Evolutionary conservation across 352 stramenopile species (phyloP).

Genomic region (Peronospora tabacina): DNA sequence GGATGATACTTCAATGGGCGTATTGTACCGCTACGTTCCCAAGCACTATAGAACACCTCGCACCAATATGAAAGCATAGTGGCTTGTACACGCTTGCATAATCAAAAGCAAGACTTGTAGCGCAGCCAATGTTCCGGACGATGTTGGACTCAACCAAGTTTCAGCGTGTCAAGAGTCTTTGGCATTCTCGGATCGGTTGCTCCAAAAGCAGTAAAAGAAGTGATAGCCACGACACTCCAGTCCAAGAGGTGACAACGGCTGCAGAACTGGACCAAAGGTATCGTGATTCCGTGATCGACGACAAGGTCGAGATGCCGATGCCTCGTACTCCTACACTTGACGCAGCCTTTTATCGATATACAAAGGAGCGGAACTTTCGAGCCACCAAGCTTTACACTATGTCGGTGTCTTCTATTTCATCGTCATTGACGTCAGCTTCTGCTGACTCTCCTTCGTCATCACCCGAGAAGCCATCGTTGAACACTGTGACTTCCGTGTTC

Average conservation of each 20-base stretch:
- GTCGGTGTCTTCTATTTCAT: constrained; percentile 15
- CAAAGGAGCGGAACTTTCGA: constrained; percentile 3
- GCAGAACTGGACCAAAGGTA: no score
- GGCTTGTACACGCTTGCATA: background rate
- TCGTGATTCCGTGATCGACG: no score
- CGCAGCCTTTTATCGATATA: constrained; percentile 11
- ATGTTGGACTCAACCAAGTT: constrained; percentile 21
- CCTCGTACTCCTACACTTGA: constrained; percentile 34
- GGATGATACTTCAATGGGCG: constrained; percentile 2
- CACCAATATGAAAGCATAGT: background rate
- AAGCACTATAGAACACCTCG: constrained; percentile 4
- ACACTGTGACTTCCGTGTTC: constrained; percentile 31
- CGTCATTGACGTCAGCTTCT: constrained; percentile 19
- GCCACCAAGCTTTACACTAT: constrained; percentile 2
- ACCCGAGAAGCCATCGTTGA: constrained; percentile 15
- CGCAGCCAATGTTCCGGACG: background rate
- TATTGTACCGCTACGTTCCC: constrained; percentile 23
- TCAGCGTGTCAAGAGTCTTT: constrained; percentile 48
- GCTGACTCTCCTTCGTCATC: constrained; percentile 22
- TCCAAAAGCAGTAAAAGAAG: constrained; percentile 23
- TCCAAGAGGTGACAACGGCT: no score
- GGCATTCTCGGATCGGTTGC: constrained; percentile 47
- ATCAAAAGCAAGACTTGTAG: constrained; percentile 7
- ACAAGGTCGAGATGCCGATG: constrained; percentile 7
- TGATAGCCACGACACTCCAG: no score